Conservation (phyloP, 2,329 filamentous ascomycete genomes). For the Cryoendolithus antarcticus region DNA sequence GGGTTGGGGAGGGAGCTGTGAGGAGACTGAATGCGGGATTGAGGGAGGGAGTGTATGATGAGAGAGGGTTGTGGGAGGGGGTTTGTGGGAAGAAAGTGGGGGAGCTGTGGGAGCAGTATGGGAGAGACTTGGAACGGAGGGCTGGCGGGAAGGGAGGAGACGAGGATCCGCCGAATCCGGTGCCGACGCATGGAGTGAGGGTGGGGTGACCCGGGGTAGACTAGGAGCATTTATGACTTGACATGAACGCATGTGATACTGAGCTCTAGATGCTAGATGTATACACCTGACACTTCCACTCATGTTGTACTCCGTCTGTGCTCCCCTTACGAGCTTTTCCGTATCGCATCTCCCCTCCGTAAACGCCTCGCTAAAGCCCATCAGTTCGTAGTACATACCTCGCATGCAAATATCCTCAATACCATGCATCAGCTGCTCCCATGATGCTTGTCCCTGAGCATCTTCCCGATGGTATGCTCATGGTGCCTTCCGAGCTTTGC, state of each 20-base stretch:
- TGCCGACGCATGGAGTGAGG: conserved; percentile 3
- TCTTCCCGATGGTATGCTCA: conserved; percentile 2
- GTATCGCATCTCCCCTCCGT: too few species aligned
- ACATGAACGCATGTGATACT: background rate
- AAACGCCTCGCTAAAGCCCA: too few species aligned
- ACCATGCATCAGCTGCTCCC: background rate
- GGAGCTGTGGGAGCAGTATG: conserved; percentile 66
- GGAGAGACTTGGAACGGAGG: conserved; percentile 29
- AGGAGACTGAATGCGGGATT: conserved; percentile 55
- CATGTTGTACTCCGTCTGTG: too few species aligned
- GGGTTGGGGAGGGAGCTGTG: conserved; percentile 40
- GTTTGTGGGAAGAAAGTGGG: conserved; percentile 38
- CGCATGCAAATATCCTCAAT: too few species aligned
- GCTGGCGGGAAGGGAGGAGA: background rate
- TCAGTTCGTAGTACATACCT: too few species aligned
- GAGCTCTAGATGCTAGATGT: too few species aligned
- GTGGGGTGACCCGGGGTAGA: background rate
- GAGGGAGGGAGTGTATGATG: conserved; percentile 49
- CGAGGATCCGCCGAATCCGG: conserved; percentile 3
- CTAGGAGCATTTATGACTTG: conserved; percentile 1
- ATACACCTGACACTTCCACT: too few species aligned
- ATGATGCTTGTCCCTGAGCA: conserved; percentile 3
- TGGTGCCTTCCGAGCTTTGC: conserved; percentile 22
- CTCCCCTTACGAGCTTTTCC: too few species aligned
- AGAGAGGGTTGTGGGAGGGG: conserved; percentile 27